phyloP scores from a whole-genome alignment of 78 protist genomes.

The Dictyostelium discoideum region dicty_2.7 NC_007090.3:863001-863500 shows the following conservation, averaged over 20 bases:
- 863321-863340: slow-evolving; percentile 22
- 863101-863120: neutral
- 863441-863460: too few species aligned
- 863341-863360: neutral
- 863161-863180: neutral
- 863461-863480: too few species aligned
- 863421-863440: neutral
- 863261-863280: neutral
- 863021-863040: neutral
- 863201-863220: neutral
- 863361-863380: neutral
- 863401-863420: too few species aligned
- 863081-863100: neutral
- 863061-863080: neutral
- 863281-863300: neutral
- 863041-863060: neutral
- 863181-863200: neutral
- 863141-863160: neutral
- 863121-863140: neutral
- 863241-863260: neutral
- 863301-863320: neutral
- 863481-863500: too few species aligned
- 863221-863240: neutral
- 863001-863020: slow-evolving; percentile 21
- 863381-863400: neutral